Conservation (phyloP, 352 stramenopile genomes). For the Phytophthora fragariaefolia region DNA sequence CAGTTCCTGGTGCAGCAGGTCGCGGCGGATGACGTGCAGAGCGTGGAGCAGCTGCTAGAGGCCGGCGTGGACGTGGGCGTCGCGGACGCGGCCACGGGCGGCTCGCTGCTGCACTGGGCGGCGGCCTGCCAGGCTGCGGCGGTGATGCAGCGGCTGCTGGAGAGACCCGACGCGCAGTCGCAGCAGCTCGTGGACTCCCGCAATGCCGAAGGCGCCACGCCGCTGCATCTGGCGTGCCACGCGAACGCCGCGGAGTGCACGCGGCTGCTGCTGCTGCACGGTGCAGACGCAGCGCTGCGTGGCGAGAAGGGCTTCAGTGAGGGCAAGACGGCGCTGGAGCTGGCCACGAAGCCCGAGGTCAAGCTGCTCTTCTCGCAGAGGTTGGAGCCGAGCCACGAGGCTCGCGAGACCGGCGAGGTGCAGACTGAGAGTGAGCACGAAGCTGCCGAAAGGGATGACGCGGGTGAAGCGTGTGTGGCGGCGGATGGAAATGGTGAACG, state of each 20-base stretch:
- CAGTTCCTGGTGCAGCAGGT: constrained; percentile 90
- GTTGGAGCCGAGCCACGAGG: background rate
- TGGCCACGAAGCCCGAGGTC: constrained; percentile 62
- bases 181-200: constrained; percentile 51
- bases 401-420: background rate
- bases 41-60: constrained; percentile 65
- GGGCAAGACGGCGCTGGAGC: constrained; percentile 60
- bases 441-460: constrained; percentile 1
- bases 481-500: background rate
- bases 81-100: constrained; percentile 59
- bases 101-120: constrained; percentile 83
- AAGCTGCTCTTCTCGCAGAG: constrained; percentile 38
- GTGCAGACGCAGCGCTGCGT: constrained; percentile 49
- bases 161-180: constrained; percentile 41
- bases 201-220: constrained; percentile 80
- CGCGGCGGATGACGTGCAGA: constrained; percentile 62
- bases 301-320: constrained; percentile 60
- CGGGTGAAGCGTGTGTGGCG: constrained; percentile 4
- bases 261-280: constrained; percentile 52
- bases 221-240: constrained; percentile 77
- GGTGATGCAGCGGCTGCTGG: constrained; percentile 59
- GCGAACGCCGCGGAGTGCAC: constrained; percentile 60
- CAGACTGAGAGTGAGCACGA: background rate
- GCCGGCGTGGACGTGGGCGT: constrained; percentile 63
- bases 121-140: constrained; percentile 71